Conservation (phyloP, 495 filamentous ascomycete species). For the Trichoderma reesei region DNA sequence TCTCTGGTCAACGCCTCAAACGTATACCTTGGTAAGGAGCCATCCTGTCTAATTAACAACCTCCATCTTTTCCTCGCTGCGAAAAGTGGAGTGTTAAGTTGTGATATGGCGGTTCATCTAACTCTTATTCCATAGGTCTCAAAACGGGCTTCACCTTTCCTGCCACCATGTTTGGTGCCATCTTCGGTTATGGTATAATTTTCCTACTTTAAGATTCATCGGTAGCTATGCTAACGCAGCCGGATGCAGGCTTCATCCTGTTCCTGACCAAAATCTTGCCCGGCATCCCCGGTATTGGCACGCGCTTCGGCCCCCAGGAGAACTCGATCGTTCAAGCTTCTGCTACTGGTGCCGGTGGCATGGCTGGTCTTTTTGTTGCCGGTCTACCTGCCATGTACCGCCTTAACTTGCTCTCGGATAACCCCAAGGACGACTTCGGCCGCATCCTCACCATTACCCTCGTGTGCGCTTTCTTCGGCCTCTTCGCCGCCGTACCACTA, state of each 20-base stretch:
- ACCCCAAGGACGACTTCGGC: conserved; percentile 36
- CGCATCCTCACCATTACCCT: conserved; percentile 36
- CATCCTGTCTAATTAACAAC: conserved; percentile 15
- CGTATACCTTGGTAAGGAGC: conserved; percentile 39
- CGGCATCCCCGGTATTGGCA: conserved; percentile 39
- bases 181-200: conserved; percentile 31
- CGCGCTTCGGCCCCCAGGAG: conserved; percentile 40
- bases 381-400: conserved; percentile 44
- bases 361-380: conserved; percentile 39
- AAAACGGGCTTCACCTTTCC: conserved; percentile 42
- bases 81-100: not conserved
- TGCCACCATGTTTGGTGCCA: conserved; percentile 36
- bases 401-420: conserved; percentile 30
- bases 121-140: conserved; percentile 22
- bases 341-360: conserved; percentile 39
- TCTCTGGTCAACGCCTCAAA: conserved; percentile 40
- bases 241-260: conserved; percentile 31
- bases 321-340: conserved; percentile 44
- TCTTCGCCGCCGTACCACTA: conserved; percentile 50
- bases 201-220: conserved; percentile 17
- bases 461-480: conserved; percentile 47
- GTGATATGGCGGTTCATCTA: not conserved
- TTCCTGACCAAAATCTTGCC: conserved; percentile 34
- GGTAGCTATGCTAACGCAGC: too few species aligned
- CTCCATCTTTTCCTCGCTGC: not conserved